Base-by-base conservation (phyloP, 73 alveolate species). In the Urostyla sp. region DNA sequence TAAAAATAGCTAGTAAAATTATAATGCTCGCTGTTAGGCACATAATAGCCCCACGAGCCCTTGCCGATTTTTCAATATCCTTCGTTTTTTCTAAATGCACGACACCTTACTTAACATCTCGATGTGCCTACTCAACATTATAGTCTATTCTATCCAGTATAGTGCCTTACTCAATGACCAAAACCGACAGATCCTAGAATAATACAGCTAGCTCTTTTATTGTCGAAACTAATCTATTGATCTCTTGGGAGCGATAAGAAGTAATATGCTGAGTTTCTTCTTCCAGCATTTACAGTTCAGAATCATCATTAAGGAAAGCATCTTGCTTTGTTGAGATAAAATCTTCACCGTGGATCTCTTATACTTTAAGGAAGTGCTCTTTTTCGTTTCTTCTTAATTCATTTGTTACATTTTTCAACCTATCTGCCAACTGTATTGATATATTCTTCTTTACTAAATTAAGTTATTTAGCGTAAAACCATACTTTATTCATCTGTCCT, bases 161-260 rank as follows among this genome's bases (percentile, higher is more conserved):
- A 0, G 99, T 90, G 0, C 99, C 99, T 80, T 96, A 93, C 73
- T 96, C 98, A 69, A 90, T 87, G 10, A 96, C 98, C 28, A 94
- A 72, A 16, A 58, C 83, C 37, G 90, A 85, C 75, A 96, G 91
- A 36, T 96, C 98, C 83, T 94, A 93, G 81, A 94, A 96, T 28
- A 94, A 28, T 15, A 72, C 82, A n/a, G 99, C 96, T 32, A 96
- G 89, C 72, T 96, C 98, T 36, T 89, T 89, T 23, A 95, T 94
- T 35, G 85, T 75, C 51, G 66, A 72, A 49, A 92, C 97, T 26
- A 96, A 67, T 16, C 77, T 55, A 51, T 77, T 90, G 30, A 96
- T 87, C 60, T 91, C 97, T 61, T 87, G 72, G 55, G 93, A 44
- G 24, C 80, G 57, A 55, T 44, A 30, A 5, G 67, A 32, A 45